Base-by-base conservation (phyloP, 2,329 filamentous ascomycete species). In the Fragosphaeria purpurea region DNA sequence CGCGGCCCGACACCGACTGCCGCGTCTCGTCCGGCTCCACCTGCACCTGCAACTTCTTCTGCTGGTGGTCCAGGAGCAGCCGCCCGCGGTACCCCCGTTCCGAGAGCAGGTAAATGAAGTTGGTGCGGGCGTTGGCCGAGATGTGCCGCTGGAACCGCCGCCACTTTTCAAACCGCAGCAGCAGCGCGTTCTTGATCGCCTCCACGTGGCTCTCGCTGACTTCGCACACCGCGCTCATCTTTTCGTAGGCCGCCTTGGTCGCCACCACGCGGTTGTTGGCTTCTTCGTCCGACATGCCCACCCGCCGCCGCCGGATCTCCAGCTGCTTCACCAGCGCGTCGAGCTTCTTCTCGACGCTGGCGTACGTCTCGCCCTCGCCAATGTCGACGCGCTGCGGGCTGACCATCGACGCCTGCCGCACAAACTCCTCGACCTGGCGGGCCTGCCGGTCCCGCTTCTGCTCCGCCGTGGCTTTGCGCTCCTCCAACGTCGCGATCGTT, bases 61-160 rank as follows among this genome's bases (percentile, higher is more conserved):
- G 65, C 46, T 74, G 70, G 67, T 97, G 91, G 60, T 95, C 83
- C 41, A 95, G 77, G 30, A 83, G 71, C 51, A 98, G 78, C 56
- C 79, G 80, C 51, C 93, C 93, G 43, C 89, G 82, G 68, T 95
- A 98, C 30, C 86, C 84, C 60, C 93, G 83, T 67, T 97, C 90
- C 61, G 83, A 88, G 52, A 98, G 79, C 11, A 97, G 77, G 62
- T 93, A 94, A 48, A 80, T 84, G 67, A 98, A 98, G 54, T 87
- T 88, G 48, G 85, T 83, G 46, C 88, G 83, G 44, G 93, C 87
- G 50, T 86, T 81, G n/a, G 85, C 80, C 39, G 89, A 91, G 60
- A 98, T 96, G 58, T 83, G 80, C 32, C 82, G 78, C 60, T 91
- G 85, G 67, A 98, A 97, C 47, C 77, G 74, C 51, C 80, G 75